These are phyloP conservation scores for Salvia miltiorrhiza DNA, from an alignment of 257 asterid genomes.

Conservation along the genomic window DNA sequence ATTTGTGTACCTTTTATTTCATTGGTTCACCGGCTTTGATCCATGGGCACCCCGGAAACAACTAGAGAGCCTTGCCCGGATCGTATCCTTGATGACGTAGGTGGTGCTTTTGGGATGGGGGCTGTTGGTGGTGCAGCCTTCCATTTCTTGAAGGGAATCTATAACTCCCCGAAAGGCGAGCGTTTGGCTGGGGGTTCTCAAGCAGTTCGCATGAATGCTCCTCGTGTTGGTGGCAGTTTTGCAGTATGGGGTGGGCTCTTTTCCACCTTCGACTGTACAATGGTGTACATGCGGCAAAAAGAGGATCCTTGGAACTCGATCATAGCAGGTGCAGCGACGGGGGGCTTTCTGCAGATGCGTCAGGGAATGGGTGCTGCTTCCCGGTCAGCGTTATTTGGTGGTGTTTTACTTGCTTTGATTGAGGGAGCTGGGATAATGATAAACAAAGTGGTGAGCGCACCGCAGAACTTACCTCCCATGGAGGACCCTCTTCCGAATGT, in stretches of 20 bases:
- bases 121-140: constrained; percentile 83
- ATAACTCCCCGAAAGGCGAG: constrained; percentile 83
- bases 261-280: constrained; percentile 83
- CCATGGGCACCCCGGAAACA: constrained; percentile 85
- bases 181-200: constrained; percentile 74
- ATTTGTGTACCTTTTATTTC: neutral
- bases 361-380: constrained; percentile 76
- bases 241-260: constrained; percentile 98
- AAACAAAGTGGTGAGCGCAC: constrained; percentile 57
- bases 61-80: constrained; percentile 95
- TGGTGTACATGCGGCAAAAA: constrained; percentile 80
- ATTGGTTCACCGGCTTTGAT: neutral
- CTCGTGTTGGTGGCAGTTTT: constrained; percentile 95
- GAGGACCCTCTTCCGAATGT: constrained; percentile 53
- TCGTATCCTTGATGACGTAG: constrained; percentile 82
- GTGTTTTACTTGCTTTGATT: constrained; percentile 73
- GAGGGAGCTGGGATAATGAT: constrained; percentile 89
- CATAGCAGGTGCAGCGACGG: constrained; percentile 92
- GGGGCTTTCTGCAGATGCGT: constrained; percentile 88
- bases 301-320: constrained; percentile 97
- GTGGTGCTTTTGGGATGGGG: constrained; percentile 92
- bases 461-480: constrained; percentile 56
- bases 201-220: constrained; percentile 93
- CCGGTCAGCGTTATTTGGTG: constrained; percentile 71
- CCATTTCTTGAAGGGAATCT: constrained; percentile 80